These are phyloP conservation scores for Xylaria grammica DNA, from an alignment of 495 filamentous ascomycete genomes.

Conservation along the genomic window DNA sequence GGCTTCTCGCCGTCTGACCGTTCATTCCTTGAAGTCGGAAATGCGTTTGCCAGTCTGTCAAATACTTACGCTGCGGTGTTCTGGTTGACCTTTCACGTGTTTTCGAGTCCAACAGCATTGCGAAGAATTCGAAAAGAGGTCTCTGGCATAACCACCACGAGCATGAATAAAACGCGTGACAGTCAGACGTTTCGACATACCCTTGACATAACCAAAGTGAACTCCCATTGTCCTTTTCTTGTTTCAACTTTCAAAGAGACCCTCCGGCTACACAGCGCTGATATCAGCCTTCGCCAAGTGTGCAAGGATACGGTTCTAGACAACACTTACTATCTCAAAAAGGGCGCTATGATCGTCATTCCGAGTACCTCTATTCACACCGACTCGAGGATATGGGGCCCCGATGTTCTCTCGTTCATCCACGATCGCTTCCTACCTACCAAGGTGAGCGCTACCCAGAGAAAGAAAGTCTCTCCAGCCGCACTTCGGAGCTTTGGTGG, in stretches of 20 bases:
- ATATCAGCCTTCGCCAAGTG: slow-evolving; percentile 25
- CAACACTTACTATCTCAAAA: slow-evolving; percentile 35
- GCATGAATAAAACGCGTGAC: neutral
- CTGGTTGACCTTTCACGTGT: slow-evolving; percentile 27
- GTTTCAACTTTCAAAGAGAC: slow-evolving; percentile 31
- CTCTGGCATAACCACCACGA: neutral
- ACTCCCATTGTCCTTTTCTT: slow-evolving; percentile 22
- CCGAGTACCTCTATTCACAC: slow-evolving; percentile 27
- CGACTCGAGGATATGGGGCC: slow-evolving; percentile 31
- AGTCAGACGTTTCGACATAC: neutral
- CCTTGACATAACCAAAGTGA: slow-evolving; percentile 15
- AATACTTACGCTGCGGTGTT: slow-evolving; percentile 23
- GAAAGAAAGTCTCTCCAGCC: slow-evolving; percentile 7
- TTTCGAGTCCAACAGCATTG: slow-evolving; percentile 22
- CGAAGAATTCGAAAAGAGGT: slow-evolving; percentile 24
- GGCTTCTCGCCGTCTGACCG: slow-evolving; percentile 20
- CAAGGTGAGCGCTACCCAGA: neutral
- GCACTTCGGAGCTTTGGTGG: slow-evolving; percentile 40
- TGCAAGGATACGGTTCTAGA: slow-evolving; percentile 34
- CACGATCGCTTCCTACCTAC: slow-evolving; percentile 28
- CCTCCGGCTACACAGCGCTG: slow-evolving; percentile 14
- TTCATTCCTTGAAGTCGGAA: slow-evolving; percentile 26
- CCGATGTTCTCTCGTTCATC: slow-evolving; percentile 26
- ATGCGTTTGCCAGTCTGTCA: slow-evolving; percentile 13
- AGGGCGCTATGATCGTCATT: slow-evolving; percentile 29